phyloP scores from a whole-genome alignment of 1,139 yeast species.

The Nakaseomyces glabratus region DNA sequence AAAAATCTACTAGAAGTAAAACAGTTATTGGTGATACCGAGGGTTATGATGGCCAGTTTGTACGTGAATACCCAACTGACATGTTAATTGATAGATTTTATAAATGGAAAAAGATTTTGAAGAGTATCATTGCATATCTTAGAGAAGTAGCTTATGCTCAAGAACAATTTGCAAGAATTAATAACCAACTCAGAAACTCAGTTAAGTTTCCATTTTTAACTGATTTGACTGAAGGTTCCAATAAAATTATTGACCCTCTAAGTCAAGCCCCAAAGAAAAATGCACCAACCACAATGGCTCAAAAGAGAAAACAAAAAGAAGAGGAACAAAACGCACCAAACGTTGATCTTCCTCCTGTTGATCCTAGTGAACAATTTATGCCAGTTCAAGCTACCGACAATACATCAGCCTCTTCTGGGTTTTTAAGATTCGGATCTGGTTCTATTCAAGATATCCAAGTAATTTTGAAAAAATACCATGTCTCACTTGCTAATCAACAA shows the following conservation, averaged over 20 bases:
- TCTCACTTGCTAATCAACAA: constrained; percentile 37
- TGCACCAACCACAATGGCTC: constrained; percentile 21
- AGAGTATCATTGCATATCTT: constrained; percentile 51
- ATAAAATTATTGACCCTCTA: constrained; percentile 31
- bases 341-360: constrained; percentile 1
- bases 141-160: constrained; percentile 56
- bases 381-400: constrained; percentile 12
- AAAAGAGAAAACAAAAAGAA: constrained; percentile 14
- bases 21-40: constrained; percentile 13
- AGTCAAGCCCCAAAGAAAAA: constrained; percentile 17
- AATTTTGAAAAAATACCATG: constrained; percentile 38
- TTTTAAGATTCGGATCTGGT: constrained; percentile 41
- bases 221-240: constrained; percentile 29
- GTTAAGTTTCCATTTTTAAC: constrained; percentile 48
- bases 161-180: constrained; percentile 59
- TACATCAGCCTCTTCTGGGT: constrained; percentile 36
- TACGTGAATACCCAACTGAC: constrained; percentile 34
- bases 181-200: constrained; percentile 51
- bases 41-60: constrained; percentile 18
- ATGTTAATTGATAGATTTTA: constrained; percentile 45
- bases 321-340: constrained; percentile 8
- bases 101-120: constrained; percentile 61
- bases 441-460: constrained; percentile 42
- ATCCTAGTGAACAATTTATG: constrained; percentile 6
- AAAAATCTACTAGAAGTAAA: constrained; percentile 6